These are phyloP conservation scores for Ceratobasidium sp. DNA, from an alignment of 1,284 basidiomycete species.

Conservation along the genomic window DNA sequence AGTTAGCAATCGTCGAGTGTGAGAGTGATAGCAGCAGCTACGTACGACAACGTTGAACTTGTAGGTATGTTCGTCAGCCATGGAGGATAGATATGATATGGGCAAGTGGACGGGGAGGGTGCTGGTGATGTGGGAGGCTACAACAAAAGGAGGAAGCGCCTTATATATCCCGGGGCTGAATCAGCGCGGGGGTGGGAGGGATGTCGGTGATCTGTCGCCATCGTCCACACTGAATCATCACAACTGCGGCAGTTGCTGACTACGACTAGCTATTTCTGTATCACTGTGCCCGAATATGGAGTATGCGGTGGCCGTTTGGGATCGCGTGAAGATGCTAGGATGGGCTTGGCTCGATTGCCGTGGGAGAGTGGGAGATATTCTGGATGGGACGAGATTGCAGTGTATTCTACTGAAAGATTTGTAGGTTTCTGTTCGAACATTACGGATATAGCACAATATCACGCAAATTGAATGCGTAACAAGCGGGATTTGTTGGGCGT, in stretches of 20 bases:
- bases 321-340: not conserved
- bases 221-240: too few relatives aligned
- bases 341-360: not conserved
- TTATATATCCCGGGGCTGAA: conserved; percentile 18
- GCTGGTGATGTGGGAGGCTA: too few relatives aligned
- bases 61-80: conserved; percentile 31
- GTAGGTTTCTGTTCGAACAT: too few relatives aligned
- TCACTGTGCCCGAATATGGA: too few relatives aligned
- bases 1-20: conserved; percentile 3
- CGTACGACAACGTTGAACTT: conserved; percentile 43
- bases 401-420: too few relatives aligned
- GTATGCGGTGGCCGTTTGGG: not conserved
- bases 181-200: conserved; percentile 27
- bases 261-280: too few relatives aligned
- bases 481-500: too few relatives aligned
- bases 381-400: not conserved
- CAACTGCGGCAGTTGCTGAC: not conserved
- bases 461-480: too few relatives aligned
- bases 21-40: not conserved
- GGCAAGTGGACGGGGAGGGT: not conserved
- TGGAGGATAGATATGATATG: not conserved
- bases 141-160: not conserved
- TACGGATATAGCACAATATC: too few relatives aligned
- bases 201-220: conserved; percentile 46
- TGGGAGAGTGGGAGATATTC: not conserved